Conservation (phyloP, 257 asterid species). For the Hygrophila difformis region DNA sequence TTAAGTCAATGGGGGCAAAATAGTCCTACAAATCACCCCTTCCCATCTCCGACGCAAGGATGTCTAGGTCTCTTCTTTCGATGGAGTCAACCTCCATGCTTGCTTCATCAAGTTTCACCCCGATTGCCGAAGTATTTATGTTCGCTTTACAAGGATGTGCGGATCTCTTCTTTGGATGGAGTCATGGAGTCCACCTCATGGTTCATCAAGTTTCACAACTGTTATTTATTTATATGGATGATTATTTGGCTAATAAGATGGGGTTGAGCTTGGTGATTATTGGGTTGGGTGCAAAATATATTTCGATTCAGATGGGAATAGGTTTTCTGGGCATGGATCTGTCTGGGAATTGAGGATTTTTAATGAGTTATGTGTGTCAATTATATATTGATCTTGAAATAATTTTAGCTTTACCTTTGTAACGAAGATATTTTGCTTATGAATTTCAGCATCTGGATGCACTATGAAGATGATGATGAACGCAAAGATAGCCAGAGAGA, state of each 20-base stretch:
- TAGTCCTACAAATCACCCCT: constrained; percentile 80
- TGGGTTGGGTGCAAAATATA: background rate
- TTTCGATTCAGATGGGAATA: background rate
- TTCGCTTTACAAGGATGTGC: background rate
- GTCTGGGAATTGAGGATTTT: background rate
- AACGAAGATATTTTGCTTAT: background rate
- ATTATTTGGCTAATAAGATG: background rate
- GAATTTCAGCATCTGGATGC: too few species aligned
- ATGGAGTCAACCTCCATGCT: constrained; percentile 93
- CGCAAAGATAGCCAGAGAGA: too few species aligned
- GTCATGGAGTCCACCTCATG: too few species aligned
- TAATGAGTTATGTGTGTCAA: background rate
- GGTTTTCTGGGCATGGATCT: background rate
- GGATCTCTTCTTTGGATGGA: background rate
- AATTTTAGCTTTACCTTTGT: background rate
- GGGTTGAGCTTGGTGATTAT: background rate
- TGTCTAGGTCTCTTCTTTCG: constrained; percentile 97
- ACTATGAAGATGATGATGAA: too few species aligned
- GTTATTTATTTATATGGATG: too few species aligned
- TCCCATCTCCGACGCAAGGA: constrained; percentile 85
- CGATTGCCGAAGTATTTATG: constrained; percentile 50
- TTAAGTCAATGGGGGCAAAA: too few species aligned
- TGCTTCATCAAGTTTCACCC: constrained; percentile 87
- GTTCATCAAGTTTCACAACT: too few species aligned
- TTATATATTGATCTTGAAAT: background rate